A percentile compares a stretch with the other conserved stretches of the same genome.
Evolutionary conservation across 129 eudicot species (phyloP).

Genomic region (Solidago caesia): DNA sequence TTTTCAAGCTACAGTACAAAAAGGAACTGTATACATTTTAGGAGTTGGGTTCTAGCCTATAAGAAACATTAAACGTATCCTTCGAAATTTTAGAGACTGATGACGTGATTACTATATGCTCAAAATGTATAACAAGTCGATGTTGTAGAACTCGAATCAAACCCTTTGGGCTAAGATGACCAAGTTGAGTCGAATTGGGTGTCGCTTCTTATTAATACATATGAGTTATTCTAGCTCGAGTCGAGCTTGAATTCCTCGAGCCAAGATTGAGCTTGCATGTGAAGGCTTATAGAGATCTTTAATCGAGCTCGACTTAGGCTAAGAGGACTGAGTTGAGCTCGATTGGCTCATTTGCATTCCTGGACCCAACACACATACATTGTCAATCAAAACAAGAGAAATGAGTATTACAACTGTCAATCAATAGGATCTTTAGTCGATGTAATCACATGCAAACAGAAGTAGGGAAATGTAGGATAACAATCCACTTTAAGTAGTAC

Average conservation of each 20-base stretch:
- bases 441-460: background rate
- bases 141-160: too few species aligned
- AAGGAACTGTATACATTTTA: too few species aligned
- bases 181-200: too few species aligned
- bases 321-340: background rate
- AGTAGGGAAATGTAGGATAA: background rate
- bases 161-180: too few species aligned
- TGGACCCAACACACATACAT: background rate
- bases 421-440: background rate
- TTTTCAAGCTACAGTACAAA: too few species aligned
- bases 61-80: too few species aligned
- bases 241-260: background rate
- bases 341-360: background rate
- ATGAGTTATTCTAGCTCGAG: background rate
- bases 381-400: constrained; percentile 3
- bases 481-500: background rate
- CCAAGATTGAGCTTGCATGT: background rate
- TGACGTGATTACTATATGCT: too few species aligned
- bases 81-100: too few species aligned
- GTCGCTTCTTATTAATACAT: too few species aligned
- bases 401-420: background rate
- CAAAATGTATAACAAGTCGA: too few species aligned
- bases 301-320: background rate
- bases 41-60: too few species aligned
- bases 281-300: background rate